These are phyloP conservation scores for Penicillium decumbens DNA, from an alignment of 2,329 filamentous ascomycete genomes.

Conservation along the genomic window DNA sequence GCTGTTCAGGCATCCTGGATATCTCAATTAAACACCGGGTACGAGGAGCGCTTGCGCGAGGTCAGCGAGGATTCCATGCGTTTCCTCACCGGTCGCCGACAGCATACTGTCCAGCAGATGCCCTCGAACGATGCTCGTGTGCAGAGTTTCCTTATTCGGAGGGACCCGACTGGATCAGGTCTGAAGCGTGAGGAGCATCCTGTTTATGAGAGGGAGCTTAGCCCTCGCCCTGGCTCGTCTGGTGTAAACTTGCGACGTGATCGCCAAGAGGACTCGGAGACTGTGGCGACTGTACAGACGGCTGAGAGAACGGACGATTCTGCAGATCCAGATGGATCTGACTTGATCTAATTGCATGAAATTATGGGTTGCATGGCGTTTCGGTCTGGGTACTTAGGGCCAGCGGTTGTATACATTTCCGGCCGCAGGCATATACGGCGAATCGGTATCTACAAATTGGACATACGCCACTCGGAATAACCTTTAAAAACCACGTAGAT, in stretches of 20 bases:
- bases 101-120: conserved; percentile 49
- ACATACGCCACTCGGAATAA: not conserved
- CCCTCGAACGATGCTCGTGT: conserved; percentile 59
- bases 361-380: not conserved
- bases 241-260: not conserved
- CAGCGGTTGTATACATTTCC: not conserved
- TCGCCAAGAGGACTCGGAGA: not conserved
- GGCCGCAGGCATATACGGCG: not conserved
- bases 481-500: not conserved
- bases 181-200: conserved; percentile 43
- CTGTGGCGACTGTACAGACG: not conserved
- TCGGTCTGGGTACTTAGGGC: not conserved
- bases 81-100: conserved; percentile 51
- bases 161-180: conserved; percentile 55
- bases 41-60: conserved; percentile 63
- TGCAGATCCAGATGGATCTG: not conserved
- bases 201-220: conserved; percentile 37
- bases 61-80: conserved; percentile 61
- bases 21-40: conserved; percentile 55
- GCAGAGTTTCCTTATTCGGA: conserved; percentile 68
- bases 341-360: not conserved
- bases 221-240: conserved; percentile 13
- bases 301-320: not conserved
- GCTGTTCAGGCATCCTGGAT: conserved; percentile 69
- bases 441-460: not conserved